Percentiles rank a stretch among this genome's conserved stretches.
These are phyloP conservation scores for Fusarium sp. DNA, from an alignment of 2,329 filamentous ascomycete genomes.

Conservation along the genomic window DNA sequence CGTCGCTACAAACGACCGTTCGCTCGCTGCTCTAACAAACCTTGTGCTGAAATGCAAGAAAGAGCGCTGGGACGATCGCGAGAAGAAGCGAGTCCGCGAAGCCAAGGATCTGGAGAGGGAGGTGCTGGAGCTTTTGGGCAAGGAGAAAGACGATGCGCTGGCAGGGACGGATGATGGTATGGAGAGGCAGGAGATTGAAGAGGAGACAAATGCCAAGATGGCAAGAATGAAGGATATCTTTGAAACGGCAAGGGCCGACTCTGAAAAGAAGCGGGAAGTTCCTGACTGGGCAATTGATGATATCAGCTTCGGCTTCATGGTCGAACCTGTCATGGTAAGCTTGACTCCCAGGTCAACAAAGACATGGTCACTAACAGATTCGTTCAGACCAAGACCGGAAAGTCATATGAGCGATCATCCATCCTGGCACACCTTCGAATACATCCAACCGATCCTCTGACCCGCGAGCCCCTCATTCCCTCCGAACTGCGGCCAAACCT, in stretches of 20 bases:
- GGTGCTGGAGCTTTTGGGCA: constrained; percentile 64
- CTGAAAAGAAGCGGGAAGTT: constrained; percentile 67
- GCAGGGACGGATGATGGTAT: constrained; percentile 58
- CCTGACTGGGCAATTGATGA: constrained; percentile 84
- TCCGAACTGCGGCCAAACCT: constrained; percentile 85
- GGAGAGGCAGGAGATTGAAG: constrained; percentile 61
- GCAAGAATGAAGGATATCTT: constrained; percentile 62
- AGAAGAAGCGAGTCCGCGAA: constrained; percentile 70
- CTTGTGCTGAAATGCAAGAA: constrained; percentile 86
- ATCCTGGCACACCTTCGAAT: constrained; percentile 88
- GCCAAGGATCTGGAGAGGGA: constrained; percentile 71
- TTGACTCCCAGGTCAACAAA: not conserved
- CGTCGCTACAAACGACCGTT: constrained; percentile 71
- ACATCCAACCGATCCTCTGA: constrained; percentile 83
- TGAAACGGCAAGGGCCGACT: constrained; percentile 61
- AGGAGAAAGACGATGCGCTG: constrained; percentile 60
- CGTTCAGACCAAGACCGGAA: constrained; percentile 80
- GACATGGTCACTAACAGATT: constrained; percentile 19
- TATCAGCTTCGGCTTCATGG: constrained; percentile 80
- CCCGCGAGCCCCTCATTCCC: constrained; percentile 76
- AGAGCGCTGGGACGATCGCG: constrained; percentile 83
- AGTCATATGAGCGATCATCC: constrained; percentile 88
- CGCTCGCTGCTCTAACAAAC: constrained; percentile 76
- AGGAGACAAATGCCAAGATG: constrained; percentile 63
- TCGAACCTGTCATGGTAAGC: constrained; percentile 74